phyloP scores from a whole-genome alignment of 2,329 filamentous ascomycete genomes.

The Penicillium sclerotiorum region DNA sequence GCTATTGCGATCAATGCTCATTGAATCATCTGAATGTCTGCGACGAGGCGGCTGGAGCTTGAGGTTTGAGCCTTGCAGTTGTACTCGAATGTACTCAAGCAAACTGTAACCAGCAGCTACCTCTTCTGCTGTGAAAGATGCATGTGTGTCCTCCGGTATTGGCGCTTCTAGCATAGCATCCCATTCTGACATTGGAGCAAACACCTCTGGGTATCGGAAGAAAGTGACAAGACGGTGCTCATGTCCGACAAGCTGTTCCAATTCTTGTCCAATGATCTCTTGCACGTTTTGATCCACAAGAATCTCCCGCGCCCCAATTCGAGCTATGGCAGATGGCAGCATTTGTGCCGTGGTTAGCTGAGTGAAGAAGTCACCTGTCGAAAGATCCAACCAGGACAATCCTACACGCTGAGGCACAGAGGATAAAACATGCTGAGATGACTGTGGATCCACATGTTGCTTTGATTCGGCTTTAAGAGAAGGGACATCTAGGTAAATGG shows the following conservation, averaged over 20 bases:
- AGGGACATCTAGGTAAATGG: conserved; percentile 63
- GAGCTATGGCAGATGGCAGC: conserved; percentile 77
- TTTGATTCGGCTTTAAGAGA: conserved; percentile 23
- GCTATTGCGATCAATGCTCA: conserved; percentile 91
- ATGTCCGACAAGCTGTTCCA: conserved; percentile 71
- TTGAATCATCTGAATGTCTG: conserved; percentile 72
- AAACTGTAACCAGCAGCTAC: conserved; percentile 75
- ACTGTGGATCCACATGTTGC: conserved; percentile 20
- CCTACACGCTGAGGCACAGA: conserved; percentile 60
- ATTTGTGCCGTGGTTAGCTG: conserved; percentile 71
- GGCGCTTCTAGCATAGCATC: conserved; percentile 73
- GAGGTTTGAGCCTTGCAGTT: conserved; percentile 75
- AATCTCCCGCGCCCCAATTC: conserved; percentile 82
- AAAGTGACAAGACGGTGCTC: conserved; percentile 78
- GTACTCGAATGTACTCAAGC: conserved; percentile 80
- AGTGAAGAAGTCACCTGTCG: conserved; percentile 91
- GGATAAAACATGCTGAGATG: conserved; percentile 33
- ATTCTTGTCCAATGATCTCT: conserved; percentile 59
- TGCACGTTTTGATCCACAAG: conserved; percentile 70
- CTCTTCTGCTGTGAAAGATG: conserved; percentile 68
- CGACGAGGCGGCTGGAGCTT: conserved; percentile 81
- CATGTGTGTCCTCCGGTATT: conserved; percentile 56
- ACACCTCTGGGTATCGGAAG: conserved; percentile 52
- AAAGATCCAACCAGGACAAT: conserved; percentile 91
- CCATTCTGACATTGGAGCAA: conserved; percentile 67